Evolutionary conservation across 2,329 filamentous ascomycete species (phyloP).

Genomic region (Colletotrichum neosansevieriae): DNA sequence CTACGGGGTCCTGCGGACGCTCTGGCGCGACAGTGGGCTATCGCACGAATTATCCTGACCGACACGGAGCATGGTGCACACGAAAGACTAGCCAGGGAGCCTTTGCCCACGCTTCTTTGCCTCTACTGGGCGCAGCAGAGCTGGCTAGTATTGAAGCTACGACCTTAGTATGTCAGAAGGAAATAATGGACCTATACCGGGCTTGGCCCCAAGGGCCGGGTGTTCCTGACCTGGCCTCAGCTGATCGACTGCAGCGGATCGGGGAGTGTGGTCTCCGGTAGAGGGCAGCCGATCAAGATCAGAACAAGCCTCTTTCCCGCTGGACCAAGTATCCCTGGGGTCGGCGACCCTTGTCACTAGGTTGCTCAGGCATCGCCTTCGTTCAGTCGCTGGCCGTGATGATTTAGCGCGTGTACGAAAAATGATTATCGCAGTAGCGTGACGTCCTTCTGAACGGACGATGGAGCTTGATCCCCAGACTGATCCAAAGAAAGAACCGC

Average conservation of each 20-base stretch:
- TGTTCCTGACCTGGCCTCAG: conserved; percentile 25
- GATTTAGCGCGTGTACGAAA: conserved; percentile 9
- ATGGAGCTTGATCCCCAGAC: background rate
- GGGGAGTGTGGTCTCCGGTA: conserved; percentile 2
- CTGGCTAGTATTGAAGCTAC: conserved; percentile 17
- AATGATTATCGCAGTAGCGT: conserved; percentile 7
- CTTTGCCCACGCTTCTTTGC: conserved; percentile 1
- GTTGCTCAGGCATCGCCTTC: conserved; percentile 18
- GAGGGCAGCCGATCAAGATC: conserved; percentile 33
- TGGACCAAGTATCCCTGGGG: background rate
- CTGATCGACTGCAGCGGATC: conserved; percentile 6
- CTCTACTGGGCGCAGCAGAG: conserved; percentile 11
- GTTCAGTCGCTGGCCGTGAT: conserved; percentile 3
- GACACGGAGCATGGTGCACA: conserved; percentile 5
- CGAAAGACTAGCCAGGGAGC: conserved; percentile 10
- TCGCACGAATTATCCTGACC: conserved; percentile 20
- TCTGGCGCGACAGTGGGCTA: conserved; percentile 25
- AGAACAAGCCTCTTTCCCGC: conserved; percentile 26
- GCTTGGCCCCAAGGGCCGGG: conserved; percentile 23
- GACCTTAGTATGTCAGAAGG: conserved; percentile 8
- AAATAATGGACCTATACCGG: conserved; percentile 10
- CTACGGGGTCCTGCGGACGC: conserved; percentile 10
- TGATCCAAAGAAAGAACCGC: conserved; percentile 18
- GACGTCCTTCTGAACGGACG: background rate
- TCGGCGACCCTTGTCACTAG: background rate